A percentile compares a stretch with the other conserved stretches of the same genome.
phyloP scores from a whole-genome alignment of 805 yeast species.

The Candida maesae region DNA sequence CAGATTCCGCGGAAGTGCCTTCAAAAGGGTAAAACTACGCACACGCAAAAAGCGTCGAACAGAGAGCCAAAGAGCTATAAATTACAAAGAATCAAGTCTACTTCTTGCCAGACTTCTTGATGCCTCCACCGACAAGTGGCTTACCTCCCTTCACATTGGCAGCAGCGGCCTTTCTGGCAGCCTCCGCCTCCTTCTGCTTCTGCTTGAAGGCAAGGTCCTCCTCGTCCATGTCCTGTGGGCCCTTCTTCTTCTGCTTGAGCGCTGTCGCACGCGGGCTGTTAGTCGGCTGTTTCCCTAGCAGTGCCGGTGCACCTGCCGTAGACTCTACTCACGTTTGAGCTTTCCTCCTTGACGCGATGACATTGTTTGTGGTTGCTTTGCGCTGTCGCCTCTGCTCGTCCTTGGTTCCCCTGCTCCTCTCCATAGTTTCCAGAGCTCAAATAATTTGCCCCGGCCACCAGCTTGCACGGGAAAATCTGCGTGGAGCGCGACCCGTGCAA shows the following conservation, averaged over 20 bases:
- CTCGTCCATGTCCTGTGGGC: conserved; percentile 70
- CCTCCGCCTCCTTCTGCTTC: conserved; percentile 92
- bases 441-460: too few species aligned
- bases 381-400: too few species aligned
- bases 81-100: too few species aligned
- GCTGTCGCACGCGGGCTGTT: conserved; percentile 17
- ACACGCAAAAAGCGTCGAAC: too few species aligned
- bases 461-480: not conserved
- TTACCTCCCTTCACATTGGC: conserved; percentile 86
- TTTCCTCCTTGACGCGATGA: conserved; percentile 98
- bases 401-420: too few species aligned
- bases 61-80: too few species aligned
- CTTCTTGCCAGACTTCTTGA: conserved; percentile 81
- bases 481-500: not conserved
- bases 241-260: conserved; percentile 72
- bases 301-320: too few species aligned
- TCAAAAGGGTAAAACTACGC: conserved; percentile 8
- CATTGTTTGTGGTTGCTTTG: conserved; percentile 38
- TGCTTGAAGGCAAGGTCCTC: conserved; percentile 89
- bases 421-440: too few species aligned
- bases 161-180: conserved; percentile 88
- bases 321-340: conserved; percentile 73
- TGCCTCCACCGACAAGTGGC: conserved; percentile 90
- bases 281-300: conserved; percentile 6
- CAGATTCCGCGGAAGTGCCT: not conserved